Conservation (phyloP, 352 stramenopile genomes). For the Phytopythium aichiense region DNA sequence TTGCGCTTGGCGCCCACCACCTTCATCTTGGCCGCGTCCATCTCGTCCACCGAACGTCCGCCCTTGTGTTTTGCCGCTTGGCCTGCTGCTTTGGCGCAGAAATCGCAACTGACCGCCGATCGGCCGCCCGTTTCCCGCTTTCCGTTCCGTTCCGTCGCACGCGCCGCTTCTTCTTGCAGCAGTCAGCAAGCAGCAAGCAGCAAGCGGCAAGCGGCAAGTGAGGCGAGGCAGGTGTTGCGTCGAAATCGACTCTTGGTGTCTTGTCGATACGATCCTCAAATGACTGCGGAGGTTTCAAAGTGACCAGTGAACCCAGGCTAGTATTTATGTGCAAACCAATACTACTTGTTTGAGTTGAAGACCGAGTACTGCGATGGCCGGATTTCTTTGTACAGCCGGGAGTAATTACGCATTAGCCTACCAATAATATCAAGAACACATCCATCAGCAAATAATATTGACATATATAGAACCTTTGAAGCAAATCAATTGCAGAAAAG, state of each 20-base stretch:
- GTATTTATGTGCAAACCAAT: neutral
- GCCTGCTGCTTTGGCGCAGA: neutral
- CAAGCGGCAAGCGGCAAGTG: neutral
- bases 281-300: neutral
- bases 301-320: conserved; percentile 4
- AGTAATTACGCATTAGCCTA: conserved; percentile 1
- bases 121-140: neutral
- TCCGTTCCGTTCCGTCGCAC: neutral
- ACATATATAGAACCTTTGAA: neutral
- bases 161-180: neutral
- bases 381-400: neutral
- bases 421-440: neutral
- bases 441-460: neutral
- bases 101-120: neutral
- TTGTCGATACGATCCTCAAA: neutral
- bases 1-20: conserved; percentile 44
- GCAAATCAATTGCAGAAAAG: neutral
- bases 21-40: neutral
- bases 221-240: neutral
- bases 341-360: neutral
- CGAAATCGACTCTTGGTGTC: too few relatives aligned
- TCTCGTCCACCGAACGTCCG: neutral
- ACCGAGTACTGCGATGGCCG: neutral
- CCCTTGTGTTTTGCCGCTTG: too few relatives aligned
- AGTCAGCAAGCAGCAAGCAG: neutral